Conservation (phyloP, 2,329 filamentous ascomycete species). For the Arthroderma sp. region DNA sequence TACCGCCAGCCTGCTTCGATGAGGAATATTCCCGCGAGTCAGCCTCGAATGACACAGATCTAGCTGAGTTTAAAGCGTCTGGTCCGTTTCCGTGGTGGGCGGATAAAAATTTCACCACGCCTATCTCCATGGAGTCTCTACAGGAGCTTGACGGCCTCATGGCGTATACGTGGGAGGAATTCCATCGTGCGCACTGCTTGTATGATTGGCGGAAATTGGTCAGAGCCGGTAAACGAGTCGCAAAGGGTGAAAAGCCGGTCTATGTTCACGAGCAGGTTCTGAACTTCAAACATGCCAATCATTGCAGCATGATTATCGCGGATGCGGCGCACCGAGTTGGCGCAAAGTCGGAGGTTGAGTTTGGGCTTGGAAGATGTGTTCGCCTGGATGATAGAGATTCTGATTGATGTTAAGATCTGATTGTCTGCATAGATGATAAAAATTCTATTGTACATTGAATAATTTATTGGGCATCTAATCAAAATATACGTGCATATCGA, state of each 20-base stretch:
- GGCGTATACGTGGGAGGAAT: slow-evolving; percentile 9
- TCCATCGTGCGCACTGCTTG: slow-evolving; percentile 7
- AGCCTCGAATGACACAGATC: background rate
- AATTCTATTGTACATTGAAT: too few species aligned
- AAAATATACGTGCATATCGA: too few species aligned
- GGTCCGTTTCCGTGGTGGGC: slow-evolving; percentile 6
- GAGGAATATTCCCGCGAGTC: slow-evolving; percentile 1
- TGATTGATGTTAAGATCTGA: too few species aligned
- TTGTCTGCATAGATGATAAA: too few species aligned
- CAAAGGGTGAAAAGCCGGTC: slow-evolving; percentile 4
- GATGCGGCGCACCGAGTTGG: slow-evolving; percentile 2
- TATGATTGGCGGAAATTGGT: slow-evolving; percentile 8
- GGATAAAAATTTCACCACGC: slow-evolving; percentile 4
- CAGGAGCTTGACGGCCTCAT: slow-evolving; percentile 3
- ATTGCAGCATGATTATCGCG: slow-evolving; percentile 6
- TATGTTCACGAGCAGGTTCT: slow-evolving; percentile 8
- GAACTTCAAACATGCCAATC: slow-evolving; percentile 4
- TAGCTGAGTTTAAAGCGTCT: slow-evolving; percentile 2
- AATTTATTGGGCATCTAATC: too few species aligned
- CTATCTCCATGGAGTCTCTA: slow-evolving; percentile 3
- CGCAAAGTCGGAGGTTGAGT: slow-evolving; percentile 6
- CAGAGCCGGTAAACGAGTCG: slow-evolving; percentile 7
- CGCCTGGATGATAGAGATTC: background rate
- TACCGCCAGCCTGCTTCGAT: slow-evolving; percentile 8
- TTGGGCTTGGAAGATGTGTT: slow-evolving; percentile 6